phyloP scores from a whole-genome alignment of 768 basidiomycete species.

The Rhodotorula kratochvilovae region DNA sequence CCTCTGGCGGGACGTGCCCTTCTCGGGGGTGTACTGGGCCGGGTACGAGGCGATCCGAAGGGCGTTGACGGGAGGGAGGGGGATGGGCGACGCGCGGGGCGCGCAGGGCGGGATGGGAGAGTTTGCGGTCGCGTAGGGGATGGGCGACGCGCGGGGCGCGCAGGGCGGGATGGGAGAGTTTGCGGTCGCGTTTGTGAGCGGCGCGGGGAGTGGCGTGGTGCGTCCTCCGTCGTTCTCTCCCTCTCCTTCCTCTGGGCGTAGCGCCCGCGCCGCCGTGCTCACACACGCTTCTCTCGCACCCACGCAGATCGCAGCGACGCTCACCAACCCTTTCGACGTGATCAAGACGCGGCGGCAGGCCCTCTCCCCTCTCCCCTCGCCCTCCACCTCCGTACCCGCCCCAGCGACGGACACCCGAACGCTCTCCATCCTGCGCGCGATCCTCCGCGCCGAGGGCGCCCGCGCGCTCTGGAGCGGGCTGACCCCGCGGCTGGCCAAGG shows the following conservation, averaged over 20 bases:
- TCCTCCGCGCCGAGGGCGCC: conserved; percentile 72
- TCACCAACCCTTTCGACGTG: conserved; percentile 95
- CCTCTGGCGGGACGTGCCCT: conserved; percentile 95
- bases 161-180: conserved; percentile 45
- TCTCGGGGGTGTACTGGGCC: conserved; percentile 95
- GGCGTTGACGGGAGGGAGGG: conserved; percentile 49
- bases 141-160: not conserved
- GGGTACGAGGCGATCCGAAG: conserved; percentile 81
- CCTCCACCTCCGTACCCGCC: too few species aligned
- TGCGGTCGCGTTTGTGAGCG: conserved; percentile 73
- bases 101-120: conserved; percentile 44
- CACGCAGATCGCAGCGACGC: conserved; percentile 60
- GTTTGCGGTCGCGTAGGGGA: conserved; percentile 56
- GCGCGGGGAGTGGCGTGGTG: conserved; percentile 75
- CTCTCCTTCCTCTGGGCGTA: not conserved
- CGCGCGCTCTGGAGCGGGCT: conserved; percentile 77
- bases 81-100: conserved; percentile 51
- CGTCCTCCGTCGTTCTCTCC: conserved; percentile 32
- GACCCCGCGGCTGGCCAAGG: conserved; percentile 83
- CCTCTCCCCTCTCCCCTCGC: conserved; percentile 45
- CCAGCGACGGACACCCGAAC: not conserved
- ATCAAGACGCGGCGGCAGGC: conserved; percentile 92
- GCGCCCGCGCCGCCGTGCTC: not conserved
- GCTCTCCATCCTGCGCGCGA: conserved; percentile 56
- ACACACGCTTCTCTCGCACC: not conserved